Percentiles rank a stretch among this genome's conserved stretches.
Evolutionary conservation across 2,329 filamentous ascomycete genomes (phyloP).

Genomic region (Anthostomella pinea): DNA sequence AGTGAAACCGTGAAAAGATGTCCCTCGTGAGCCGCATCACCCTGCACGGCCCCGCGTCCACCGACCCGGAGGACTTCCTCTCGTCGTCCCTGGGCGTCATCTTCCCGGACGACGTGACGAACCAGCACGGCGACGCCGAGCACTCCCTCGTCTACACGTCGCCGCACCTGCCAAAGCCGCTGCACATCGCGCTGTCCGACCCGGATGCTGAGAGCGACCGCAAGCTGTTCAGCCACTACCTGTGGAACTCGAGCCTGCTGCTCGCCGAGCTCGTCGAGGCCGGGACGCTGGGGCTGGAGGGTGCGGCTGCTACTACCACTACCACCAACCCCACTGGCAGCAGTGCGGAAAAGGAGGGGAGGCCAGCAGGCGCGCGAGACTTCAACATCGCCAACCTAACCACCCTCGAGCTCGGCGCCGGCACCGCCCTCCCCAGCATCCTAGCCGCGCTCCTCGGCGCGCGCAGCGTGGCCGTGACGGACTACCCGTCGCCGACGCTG

Average conservation of each 20-base stretch:
- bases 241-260: constrained; percentile 66
- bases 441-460: constrained; percentile 49
- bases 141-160: constrained; percentile 59
- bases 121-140: constrained; percentile 62
- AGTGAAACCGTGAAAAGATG: no score
- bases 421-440: constrained; percentile 54
- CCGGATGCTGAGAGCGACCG: constrained; percentile 52
- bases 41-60: constrained; percentile 34
- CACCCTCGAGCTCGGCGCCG: constrained; percentile 66
- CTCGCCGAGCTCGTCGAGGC: constrained; percentile 55
- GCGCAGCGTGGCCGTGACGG: constrained; percentile 55
- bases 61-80: constrained; percentile 58
- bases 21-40: constrained; percentile 46
- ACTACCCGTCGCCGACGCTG: constrained; percentile 63
- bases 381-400: constrained; percentile 50
- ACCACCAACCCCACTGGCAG: neutral
- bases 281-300: constrained; percentile 38
- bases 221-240: constrained; percentile 65
- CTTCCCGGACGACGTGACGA: constrained; percentile 65
- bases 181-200: constrained; percentile 46
- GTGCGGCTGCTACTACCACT: no score
- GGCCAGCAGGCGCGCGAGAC: constrained; percentile 8
- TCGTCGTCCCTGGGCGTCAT: constrained; percentile 57
- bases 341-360: neutral
- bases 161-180: constrained; percentile 44